These are phyloP conservation scores for Lentinula boryana DNA, from an alignment of 768 basidiomycete species.

Conservation along the genomic window DNA sequence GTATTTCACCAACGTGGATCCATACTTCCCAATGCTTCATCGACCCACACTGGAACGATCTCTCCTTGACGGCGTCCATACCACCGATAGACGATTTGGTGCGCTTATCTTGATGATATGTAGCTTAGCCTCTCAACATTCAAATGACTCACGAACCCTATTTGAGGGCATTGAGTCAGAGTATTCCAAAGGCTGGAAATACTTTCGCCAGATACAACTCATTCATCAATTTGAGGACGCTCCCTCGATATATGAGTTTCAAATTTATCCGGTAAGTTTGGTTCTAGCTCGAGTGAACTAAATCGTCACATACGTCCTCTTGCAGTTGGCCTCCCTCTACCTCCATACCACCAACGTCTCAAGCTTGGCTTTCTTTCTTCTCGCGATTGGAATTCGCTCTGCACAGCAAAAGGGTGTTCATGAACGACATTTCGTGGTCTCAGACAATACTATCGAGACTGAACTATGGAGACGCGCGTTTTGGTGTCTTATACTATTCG, in stretches of 20 bases:
- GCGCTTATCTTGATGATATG: constrained; percentile 42
- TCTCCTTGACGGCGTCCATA: constrained; percentile 44
- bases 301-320: constrained; percentile 16
- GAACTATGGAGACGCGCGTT: constrained; percentile 73
- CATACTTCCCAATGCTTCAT: constrained; percentile 63
- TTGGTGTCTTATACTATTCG: constrained; percentile 32
- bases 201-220: constrained; percentile 2
- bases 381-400: constrained; percentile 63
- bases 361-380: constrained; percentile 55
- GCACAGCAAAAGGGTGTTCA: constrained; percentile 77
- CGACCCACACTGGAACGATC: constrained; percentile 58
- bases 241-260: constrained; percentile 26
- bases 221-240: constrained; percentile 8
- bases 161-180: background rate
- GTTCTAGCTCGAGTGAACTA: background rate
- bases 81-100: constrained; percentile 39
- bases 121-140: constrained; percentile 56
- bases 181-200: background rate
- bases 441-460: constrained; percentile 36
- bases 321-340: constrained; percentile 42
- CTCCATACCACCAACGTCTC: constrained; percentile 41
- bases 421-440: constrained; percentile 25
- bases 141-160: constrained; percentile 46
- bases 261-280: constrained; percentile 23
- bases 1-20: constrained; percentile 60